These are phyloP conservation scores for Rhododendron kiyosumense DNA, from an alignment of 148 eudicot genomes.

Conservation along the genomic window DNA sequence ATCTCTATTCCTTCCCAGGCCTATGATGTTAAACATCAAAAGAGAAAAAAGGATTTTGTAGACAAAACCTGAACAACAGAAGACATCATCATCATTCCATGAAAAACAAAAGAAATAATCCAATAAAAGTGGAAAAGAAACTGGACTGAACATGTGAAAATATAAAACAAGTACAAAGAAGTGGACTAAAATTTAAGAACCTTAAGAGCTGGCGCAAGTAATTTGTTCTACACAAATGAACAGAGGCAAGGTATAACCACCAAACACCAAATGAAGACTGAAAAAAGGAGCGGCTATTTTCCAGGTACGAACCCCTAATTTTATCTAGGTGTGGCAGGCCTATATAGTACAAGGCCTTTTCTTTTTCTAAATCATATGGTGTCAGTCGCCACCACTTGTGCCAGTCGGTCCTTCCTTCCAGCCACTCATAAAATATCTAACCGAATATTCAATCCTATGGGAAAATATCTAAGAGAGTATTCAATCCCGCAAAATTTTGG, in stretches of 20 bases:
- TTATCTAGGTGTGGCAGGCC: background rate
- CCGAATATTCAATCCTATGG: background rate
- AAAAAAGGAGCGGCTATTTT: background rate
- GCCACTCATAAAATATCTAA: background rate
- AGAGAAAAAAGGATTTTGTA: background rate
- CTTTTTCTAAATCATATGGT: background rate
- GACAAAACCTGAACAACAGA: slow-evolving; percentile 11
- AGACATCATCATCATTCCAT: background rate
- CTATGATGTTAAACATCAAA: slow-evolving; percentile 1
- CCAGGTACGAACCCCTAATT: background rate
- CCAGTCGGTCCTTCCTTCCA: background rate
- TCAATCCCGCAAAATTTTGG: too few relatives aligned
- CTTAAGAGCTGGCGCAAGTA: background rate
- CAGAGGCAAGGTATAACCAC: background rate
- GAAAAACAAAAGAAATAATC: background rate
- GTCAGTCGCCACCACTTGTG: background rate
- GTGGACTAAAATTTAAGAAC: background rate
- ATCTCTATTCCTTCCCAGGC: background rate
- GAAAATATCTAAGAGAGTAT: background rate
- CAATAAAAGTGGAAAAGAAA: background rate
- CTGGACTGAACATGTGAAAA: background rate
- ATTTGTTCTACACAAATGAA: background rate
- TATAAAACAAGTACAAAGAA: background rate
- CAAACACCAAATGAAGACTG: background rate
- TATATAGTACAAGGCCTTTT: background rate